Base-by-base conservation (phyloP, 768 basidiomycete genomes). In the Phlebiopsis flavidoalba region DNA sequence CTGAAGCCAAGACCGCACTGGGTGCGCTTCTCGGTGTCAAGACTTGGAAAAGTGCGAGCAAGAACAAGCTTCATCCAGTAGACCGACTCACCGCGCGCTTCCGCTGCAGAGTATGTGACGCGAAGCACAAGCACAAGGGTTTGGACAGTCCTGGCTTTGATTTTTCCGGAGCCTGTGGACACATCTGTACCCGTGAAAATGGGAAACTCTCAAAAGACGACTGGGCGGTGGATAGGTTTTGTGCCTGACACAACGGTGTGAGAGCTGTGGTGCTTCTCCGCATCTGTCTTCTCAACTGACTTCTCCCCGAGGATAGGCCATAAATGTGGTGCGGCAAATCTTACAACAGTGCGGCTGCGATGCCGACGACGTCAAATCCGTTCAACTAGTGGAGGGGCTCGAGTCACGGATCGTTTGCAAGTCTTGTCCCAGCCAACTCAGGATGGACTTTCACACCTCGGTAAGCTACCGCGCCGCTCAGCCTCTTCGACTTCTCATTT, bases 181-280 rank as follows among this genome's bases (percentile, higher is more conserved):
- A 91, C 64, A 71, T 77, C 22, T 91, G 89, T 67, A 62, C 48
- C 22, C 43, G 62, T 33, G 60, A 59, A 5, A 70, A 67, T 63
- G 73, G 74, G 63, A 69, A 67, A 62, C 64, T 51, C 59, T 57
- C 54, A 24, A 65, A 63, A 26, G 69, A 70, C 60, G 66, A 60
- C 3, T 90, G 87, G 86, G 73, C 66, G 26, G 75, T 81, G 0
- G 71, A 75, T 1, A 69, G 77, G 14, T 91, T n/a, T 91, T 61
- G 73, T 75, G n/a, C 81, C 77, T 57, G 87, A 90, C 67, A 75
- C 76, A 15, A 83, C 80, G 78, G 89, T 83, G n/a, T n/a, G n/a
- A n/a, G 60, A 12, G 67, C 61, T 2, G 5, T 43, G 54, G 37
- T 43, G 17, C 19, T 59, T 15, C 14, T 21, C 40, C 33, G 33